Evolutionary conservation across 1,284 basidiomycete species (phyloP).

Genomic region (Pyrrhoderma lamaoense): DNA sequence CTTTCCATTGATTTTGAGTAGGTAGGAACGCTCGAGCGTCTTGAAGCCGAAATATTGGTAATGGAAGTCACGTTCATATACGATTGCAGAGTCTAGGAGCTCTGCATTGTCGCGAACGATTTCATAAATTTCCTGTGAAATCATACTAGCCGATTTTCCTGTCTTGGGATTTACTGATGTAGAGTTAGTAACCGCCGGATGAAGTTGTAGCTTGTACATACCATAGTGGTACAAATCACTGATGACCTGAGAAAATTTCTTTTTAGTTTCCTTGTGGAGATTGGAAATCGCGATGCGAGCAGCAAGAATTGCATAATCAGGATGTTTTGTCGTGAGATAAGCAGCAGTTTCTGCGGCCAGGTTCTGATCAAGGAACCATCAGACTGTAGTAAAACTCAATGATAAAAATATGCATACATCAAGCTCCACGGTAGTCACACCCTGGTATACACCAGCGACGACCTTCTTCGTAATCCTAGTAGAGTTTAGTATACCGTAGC

Average conservation of each 20-base stretch:
- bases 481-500: constrained; percentile 8
- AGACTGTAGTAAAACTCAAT: background rate
- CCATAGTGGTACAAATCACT: constrained; percentile 88
- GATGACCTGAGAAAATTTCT: constrained; percentile 90
- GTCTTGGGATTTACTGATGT: constrained; percentile 93
- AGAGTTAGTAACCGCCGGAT: constrained; percentile 9
- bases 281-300: constrained; percentile 99
- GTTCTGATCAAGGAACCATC: constrained; percentile 46
- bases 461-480: constrained; percentile 87
- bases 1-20: constrained; percentile 90
- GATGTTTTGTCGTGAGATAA: constrained; percentile 93
- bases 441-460: constrained; percentile 90
- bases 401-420: constrained; percentile 53
- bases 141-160: constrained; percentile 81
- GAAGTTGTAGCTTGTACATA: constrained; percentile 27
- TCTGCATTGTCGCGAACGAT: constrained; percentile 81
- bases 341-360: constrained; percentile 96
- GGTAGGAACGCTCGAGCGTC: constrained; percentile 96
- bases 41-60: constrained; percentile 99
- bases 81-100: constrained; percentile 87
- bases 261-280: constrained; percentile 98
- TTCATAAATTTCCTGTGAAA: constrained; percentile 83
- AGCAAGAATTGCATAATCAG: constrained; percentile 97
- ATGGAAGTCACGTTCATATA: constrained; percentile 97
- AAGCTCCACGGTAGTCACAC: constrained; percentile 95